These are phyloP conservation scores for Phytophthora pluvialis DNA, from an alignment of 352 stramenopile genomes.

Conservation along the genomic window DNA sequence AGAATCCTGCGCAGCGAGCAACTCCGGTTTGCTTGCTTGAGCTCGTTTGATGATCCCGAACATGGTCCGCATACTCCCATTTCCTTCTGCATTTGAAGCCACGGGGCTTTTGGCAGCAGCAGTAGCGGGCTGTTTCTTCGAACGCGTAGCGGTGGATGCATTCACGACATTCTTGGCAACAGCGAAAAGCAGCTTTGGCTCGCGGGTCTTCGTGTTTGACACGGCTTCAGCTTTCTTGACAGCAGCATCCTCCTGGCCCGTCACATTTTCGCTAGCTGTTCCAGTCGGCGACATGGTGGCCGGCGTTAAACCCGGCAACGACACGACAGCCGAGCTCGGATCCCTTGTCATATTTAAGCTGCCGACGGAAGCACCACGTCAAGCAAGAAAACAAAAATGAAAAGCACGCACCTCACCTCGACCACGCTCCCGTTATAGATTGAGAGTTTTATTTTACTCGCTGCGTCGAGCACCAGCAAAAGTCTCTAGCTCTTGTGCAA, in stretches of 20 bases:
- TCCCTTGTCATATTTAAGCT: constrained; percentile 20
- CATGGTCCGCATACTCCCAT: constrained; percentile 34
- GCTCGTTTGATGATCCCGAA: constrained; percentile 63
- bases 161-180: constrained; percentile 35
- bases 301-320: constrained; percentile 34
- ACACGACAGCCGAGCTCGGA: constrained; percentile 8
- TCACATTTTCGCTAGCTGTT: constrained; percentile 22
- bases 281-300: constrained; percentile 23
- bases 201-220: constrained; percentile 17
- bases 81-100: constrained; percentile 6
- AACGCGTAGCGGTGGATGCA: constrained; percentile 25
- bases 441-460: constrained; percentile 31
- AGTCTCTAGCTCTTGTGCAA: neutral
- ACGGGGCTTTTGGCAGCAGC: constrained; percentile 9
- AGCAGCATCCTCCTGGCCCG: constrained; percentile 18
- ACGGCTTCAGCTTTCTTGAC: constrained; percentile 18
- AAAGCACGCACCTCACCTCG: constrained; percentile 4
- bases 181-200: constrained; percentile 37
- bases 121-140: constrained; percentile 21
- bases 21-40: constrained; percentile 22
- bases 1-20: constrained; percentile 2
- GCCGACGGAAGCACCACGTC: neutral
- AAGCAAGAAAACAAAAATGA: constrained; percentile 5
- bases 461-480: neutral
- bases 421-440: constrained; percentile 22